Evolutionary conservation across 2,329 filamentous ascomycete species (phyloP).

Genomic region (Colletotrichum godetiae): DNA sequence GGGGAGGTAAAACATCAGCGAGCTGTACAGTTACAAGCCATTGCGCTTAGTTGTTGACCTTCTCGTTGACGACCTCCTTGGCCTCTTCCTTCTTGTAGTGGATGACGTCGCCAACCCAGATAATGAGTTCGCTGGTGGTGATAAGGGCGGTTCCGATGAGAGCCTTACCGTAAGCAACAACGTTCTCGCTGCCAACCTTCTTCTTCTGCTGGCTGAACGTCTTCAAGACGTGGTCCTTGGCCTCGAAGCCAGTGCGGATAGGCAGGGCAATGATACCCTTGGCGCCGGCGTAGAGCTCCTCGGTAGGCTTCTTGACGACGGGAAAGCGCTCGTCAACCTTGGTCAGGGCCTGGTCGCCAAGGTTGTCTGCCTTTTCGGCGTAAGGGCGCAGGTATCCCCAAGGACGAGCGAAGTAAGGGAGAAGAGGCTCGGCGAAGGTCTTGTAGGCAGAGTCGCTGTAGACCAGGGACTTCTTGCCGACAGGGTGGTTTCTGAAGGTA

Average conservation of each 20-base stretch:
- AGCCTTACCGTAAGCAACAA: constrained; percentile 78
- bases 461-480: constrained; percentile 85
- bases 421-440: constrained; percentile 79
- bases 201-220: constrained; percentile 70
- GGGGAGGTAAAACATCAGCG: neutral
- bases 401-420: constrained; percentile 82
- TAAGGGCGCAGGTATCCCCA: constrained; percentile 89
- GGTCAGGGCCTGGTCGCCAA: constrained; percentile 78
- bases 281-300: constrained; percentile 74
- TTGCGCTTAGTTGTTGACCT: constrained; percentile 53
- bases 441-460: constrained; percentile 80
- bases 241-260: constrained; percentile 69
- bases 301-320: constrained; percentile 79
- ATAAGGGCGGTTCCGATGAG: constrained; percentile 74
- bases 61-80: constrained; percentile 66
- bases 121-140: constrained; percentile 72
- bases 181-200: constrained; percentile 71
- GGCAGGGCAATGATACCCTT: constrained; percentile 72
- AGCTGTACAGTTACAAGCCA: constrained; percentile 11
- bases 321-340: constrained; percentile 79
- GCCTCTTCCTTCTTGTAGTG: constrained; percentile 71
- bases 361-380: constrained; percentile 80
- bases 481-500: constrained; percentile 83
- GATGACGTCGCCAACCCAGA: constrained; percentile 69
- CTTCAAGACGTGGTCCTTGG: constrained; percentile 69